Evolutionary conservation across 768 basidiomycete species (phyloP), one percentile per base, ranked within the genome.

Genomic region (Mrakia frigida): DNA sequence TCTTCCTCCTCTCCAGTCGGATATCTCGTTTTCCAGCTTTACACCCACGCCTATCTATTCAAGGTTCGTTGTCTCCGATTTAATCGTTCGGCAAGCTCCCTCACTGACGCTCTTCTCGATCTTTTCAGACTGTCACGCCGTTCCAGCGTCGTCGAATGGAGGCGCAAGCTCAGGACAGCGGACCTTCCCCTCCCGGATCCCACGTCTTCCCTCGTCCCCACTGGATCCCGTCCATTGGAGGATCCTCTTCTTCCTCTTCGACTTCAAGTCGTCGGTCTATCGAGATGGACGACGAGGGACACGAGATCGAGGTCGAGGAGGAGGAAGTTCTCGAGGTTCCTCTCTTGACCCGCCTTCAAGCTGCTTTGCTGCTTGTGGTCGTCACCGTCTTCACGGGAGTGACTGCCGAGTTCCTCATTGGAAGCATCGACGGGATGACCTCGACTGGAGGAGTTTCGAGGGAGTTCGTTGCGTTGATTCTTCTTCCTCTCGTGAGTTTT

Each of bases 351-450:
- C 78, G 78, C 68, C 77, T 74, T 74, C 81, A 79, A 63, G 82
- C 81, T 39, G 31, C 80, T 41, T 71, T 74, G 9, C 75, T 82
- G 59, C 81, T 83, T 21, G 25, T 75, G 16, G 71, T 74, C 56
- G 80, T 83, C 74, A 82, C 82, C 43, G 82, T 77, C 37, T 70
- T 83, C 7, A 81, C 81, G 10, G 81, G 81, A 67, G 76, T 81
- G 39, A 81, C 82, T 10, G 43, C 75, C 60, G 75, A 76, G 35
- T 72, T 39, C 25, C 23, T 56, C 11, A 56, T 56, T 25, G 56
- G 56, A 18, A n/a, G 25, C 10, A 73, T 79, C 67, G 52, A 72
- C 41, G 61, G 77, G n/a, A 79, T 80, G 83, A 73, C 73, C 82
- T 65, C 73, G 61, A 25, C 73, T 3, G 79, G 79, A 35, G 78